Conservation (phyloP, 2,329 filamentous ascomycete genomes). For the Geosmithia flava region DNA sequence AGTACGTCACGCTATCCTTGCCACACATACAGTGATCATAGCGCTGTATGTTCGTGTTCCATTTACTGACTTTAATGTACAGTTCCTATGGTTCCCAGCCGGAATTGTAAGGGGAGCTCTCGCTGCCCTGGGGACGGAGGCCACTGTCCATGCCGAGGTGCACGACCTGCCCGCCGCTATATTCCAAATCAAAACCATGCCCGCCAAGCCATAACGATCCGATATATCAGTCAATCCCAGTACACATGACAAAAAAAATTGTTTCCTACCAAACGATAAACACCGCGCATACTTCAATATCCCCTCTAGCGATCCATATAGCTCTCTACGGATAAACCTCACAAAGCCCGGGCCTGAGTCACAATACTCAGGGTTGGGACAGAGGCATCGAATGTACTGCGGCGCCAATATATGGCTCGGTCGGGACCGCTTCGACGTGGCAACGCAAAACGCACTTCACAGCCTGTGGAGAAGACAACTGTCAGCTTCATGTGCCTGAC, state of each 20-base stretch:
- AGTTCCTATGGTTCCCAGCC: conserved; percentile 94
- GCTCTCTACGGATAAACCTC: not conserved
- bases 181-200: conserved; percentile 87
- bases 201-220: conserved; percentile 43
- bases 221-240: not conserved
- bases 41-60: too few species aligned
- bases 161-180: conserved; percentile 77
- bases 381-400: not conserved
- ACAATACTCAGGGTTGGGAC: not conserved
- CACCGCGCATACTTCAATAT: not conserved
- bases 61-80: conserved; percentile 4
- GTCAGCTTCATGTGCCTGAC: conserved; percentile 21
- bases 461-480: conserved; percentile 19
- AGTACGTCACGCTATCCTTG: conserved; percentile 34
- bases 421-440: not conserved
- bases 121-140: conserved; percentile 80
- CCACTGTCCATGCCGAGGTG: conserved; percentile 84
- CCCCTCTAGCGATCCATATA: not conserved
- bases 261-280: not conserved
- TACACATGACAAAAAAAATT: not conserved
- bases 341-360: not conserved
- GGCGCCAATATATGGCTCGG: not conserved
- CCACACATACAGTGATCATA: not conserved
- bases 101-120: conserved; percentile 87
- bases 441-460: conserved; percentile 9